These are phyloP conservation scores for Ceratocystiopsis sp. DNA, from an alignment of 2,329 filamentous ascomycete genomes.

Conservation along the genomic window DNA sequence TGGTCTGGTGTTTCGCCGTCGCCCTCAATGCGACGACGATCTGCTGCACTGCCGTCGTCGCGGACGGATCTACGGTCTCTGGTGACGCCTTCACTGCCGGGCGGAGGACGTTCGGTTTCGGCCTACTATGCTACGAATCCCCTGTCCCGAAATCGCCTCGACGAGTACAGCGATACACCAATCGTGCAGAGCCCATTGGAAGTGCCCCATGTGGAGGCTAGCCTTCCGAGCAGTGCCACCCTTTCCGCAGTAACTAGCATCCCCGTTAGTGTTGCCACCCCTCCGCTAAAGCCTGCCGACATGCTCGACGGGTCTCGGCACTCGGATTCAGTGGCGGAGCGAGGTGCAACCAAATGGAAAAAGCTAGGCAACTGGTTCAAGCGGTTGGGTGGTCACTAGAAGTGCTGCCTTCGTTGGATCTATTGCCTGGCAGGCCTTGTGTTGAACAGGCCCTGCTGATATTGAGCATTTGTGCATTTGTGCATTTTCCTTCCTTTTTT, in stretches of 20 bases:
- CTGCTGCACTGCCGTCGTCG: background rate
- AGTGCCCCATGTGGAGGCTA: too few species aligned
- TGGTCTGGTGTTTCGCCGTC: background rate
- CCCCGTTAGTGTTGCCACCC: too few species aligned
- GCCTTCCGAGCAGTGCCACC: too few species aligned
- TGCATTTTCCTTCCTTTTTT: background rate
- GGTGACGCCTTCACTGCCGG: background rate
- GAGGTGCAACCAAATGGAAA: constrained; percentile 9
- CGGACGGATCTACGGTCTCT: background rate
- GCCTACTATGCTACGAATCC: constrained; percentile 6
- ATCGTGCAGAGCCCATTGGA: background rate
- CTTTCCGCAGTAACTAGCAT: too few species aligned
- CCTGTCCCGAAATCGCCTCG: background rate
- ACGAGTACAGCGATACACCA: background rate
- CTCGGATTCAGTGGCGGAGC: too few species aligned
- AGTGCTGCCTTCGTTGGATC: constrained; percentile 4
- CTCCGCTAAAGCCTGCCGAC: too few species aligned
- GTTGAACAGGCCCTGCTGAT: background rate
- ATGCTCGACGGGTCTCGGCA: too few species aligned
- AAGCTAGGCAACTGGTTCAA: constrained; percentile 17
- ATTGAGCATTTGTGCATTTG: too few species aligned
- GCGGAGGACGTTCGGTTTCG: constrained; percentile 3
- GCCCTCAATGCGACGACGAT: background rate
- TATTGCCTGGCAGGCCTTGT: background rate
- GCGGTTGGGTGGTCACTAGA: constrained; percentile 16